These are phyloP conservation scores for Eucalyptus dawsonii DNA, from an alignment of 345 rosid species.

Conservation along the genomic window DNA sequence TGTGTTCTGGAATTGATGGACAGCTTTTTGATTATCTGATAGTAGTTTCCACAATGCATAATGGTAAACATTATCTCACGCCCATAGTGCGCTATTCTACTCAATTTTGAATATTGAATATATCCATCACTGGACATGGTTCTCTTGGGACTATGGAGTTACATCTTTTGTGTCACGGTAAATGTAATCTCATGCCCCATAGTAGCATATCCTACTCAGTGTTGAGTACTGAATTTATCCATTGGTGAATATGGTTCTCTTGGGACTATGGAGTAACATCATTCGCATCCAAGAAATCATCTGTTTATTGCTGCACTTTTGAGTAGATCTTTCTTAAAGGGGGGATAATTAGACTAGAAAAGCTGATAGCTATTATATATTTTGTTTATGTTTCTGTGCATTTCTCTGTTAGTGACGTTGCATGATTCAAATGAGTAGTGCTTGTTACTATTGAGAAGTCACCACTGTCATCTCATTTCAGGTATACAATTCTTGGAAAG, in stretches of 20 bases:
- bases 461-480: neutral
- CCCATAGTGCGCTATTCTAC: neutral
- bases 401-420: neutral
- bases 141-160: neutral
- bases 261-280: neutral
- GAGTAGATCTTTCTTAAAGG: neutral
- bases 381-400: neutral
- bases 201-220: neutral
- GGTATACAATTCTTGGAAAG: slow-evolving; percentile 95
- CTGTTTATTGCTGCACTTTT: neutral
- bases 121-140: neutral
- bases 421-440: neutral
- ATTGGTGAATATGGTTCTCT: neutral
- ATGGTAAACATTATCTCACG: neutral
- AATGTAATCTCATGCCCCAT: neutral
- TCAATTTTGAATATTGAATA: neutral
- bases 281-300: neutral
- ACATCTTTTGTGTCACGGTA: neutral
- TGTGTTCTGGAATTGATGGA: neutral
- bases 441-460: neutral
- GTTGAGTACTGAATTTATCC: neutral
- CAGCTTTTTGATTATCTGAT: neutral
- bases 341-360: neutral
- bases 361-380: neutral
- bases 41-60: neutral